Base-by-base conservation (phyloP, 2,329 filamentous ascomycete genomes). In the Chaetomium sp. region DNA sequence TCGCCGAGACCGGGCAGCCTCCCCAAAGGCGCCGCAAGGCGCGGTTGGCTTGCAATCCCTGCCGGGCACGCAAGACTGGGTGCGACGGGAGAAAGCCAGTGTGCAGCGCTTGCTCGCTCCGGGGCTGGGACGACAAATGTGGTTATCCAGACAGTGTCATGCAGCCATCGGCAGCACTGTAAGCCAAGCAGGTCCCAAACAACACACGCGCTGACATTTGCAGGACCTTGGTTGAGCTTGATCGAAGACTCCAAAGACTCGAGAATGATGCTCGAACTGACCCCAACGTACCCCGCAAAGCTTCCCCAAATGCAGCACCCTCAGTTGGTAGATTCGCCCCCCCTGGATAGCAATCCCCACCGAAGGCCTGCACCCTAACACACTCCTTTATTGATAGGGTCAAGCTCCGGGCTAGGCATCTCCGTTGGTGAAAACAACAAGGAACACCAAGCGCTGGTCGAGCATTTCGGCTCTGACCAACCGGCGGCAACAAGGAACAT, bases 61-160 rank as follows among this genome's bases (percentile, higher is more conserved):
- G 70, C 57, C 65, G 67, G 16, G 59, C 62, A 7, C 66, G 70
- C 25, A 71, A 71, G 53, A 69, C 70, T 1, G 70, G 66, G 25
- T 71, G 70, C 59, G 70, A 71, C 56, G 67, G 67, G 7, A 29
- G 57, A 19, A 68, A 65, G 54, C 69, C 69, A 2, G 60, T 67
- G 10, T 70, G 69, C 55, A 57, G 60, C 5, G 62, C 64, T 10
- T 70, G 68, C 60, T 38, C 54, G 2, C 38, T 66, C 25, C 49
- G 70, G 38, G 66, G 65, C 21, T 68, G 66, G 68, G 63, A 68
- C 2, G 66, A 68, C 27, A 64, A 63, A 59, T 71, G 70, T 63
- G 49, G 33, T n/a, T 70, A 68, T 53, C 65, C 67, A 23, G 60
- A 70, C 45, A 66, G 49, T 56, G 67, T 66, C 31, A 58, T 64